Base-by-base conservation (phyloP, 805 yeast genomes). In the Nakazawaea pomicola region DNA sequence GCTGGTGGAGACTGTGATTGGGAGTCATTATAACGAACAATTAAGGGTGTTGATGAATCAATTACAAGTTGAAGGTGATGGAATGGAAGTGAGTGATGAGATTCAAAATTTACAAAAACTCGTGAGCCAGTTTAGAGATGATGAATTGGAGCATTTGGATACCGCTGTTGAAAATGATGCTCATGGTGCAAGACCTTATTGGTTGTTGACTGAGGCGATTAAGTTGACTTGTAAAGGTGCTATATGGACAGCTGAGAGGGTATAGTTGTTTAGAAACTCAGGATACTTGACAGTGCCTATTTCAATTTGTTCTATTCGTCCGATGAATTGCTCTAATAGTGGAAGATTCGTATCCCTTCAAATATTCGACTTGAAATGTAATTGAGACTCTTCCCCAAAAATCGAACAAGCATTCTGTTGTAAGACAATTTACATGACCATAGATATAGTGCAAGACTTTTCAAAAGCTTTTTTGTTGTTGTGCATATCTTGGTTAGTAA, bases 1-100 rank as follows among this genome's bases (percentile, higher is more conserved):
- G 46, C 98, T 98, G 0, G 98, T 93, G 2, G 99, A 93, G 61
- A 93, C 99, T 0, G 98, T 93, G 5, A 93, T 93, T 58, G 99
- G 99, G 2, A 85, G 86, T 1, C 99, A 93, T 58, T 93, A 93
- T 62, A 93, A 93, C 57, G 81, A 80, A 46, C 99, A 93, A 60
- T 67, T 93, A 49, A 70, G 99, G 40, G 77, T 80, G 30, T 67
- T 93, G 42, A 73, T 76, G 60, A 81, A 78, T 48, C 83, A 82
- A 46, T 86, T 72, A 54, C 72, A 76, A 14, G 67, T 76, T 21
- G 57, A 65, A 14, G 57, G 58, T 16, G 58, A 61, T 9, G 61
- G 51, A 15, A 60, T 18, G 46, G 47, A 4, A 60, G 46, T 31
- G 7, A 72, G 82, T 4, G 67, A 73, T 20, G 95, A 84, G 53